Base-by-base conservation (phyloP, 495 filamentous ascomycete species). In the Trichoderma orchidacearum region DNA sequence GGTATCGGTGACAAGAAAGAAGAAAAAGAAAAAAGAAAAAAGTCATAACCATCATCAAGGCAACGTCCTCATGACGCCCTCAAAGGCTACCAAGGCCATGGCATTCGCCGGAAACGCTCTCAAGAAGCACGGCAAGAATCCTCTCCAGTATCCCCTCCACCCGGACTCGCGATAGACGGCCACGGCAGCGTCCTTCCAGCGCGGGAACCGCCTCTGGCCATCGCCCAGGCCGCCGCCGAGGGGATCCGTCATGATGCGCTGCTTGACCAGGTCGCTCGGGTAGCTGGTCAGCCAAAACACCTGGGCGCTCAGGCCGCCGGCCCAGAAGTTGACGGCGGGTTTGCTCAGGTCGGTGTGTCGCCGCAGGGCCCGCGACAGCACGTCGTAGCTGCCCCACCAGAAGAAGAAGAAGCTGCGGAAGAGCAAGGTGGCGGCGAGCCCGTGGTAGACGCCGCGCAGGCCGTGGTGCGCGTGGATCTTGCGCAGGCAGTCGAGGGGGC, bases 81-180 rank as follows among this genome's bases (percentile, higher is more conserved):
- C 92, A 75, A 95, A 96, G 32, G 87, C 92, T 56, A 95, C 81
- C 67, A 98, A 65, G 9, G 92, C 92, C 80, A 92, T 84, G 1
- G 91, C 92, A 75, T 98, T 98, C 52, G 93, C 93, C 50, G 93
- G 93, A 69, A 98, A 98, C 12, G 93, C 93, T 64, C 93, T 78
- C 56, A 96, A 66, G 67, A 96, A 94, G 66, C 92, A 96, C 0
- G 93, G 93, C 60, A 92, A 56, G 64, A 98, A 98, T 1, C 93
- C 93, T 45, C 92, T 77, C 90, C 90, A 97, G 68, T 89, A 96
- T 2, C 90, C 92, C 63, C 68, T 84, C 67, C 63, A 78, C 6
- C 93, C 93, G 36, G 75, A 70, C 65, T 95, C 89, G 30, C 70
- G 68, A 66, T 84, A 91, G 4, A 98, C 84, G 11, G 85, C 81